phyloP scores from a whole-genome alignment of 2,329 filamentous ascomycete species.

The Colletotrichum salicis region DNA sequence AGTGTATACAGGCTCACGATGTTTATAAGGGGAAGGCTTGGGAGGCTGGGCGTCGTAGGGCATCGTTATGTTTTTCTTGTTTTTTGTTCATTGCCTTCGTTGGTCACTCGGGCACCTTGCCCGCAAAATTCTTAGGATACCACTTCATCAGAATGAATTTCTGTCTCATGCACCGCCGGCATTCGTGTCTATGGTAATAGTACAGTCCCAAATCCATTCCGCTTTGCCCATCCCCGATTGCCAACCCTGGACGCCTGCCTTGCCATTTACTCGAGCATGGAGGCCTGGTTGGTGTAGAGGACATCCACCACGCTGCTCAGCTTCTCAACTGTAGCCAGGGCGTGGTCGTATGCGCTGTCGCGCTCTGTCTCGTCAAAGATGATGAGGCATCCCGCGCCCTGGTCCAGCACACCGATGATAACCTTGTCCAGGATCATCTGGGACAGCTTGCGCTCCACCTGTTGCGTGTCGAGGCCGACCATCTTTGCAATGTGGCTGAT shows the following conservation, averaged over 20 bases:
- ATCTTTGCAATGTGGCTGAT: constrained; percentile 97
- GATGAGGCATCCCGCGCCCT: constrained; percentile 96
- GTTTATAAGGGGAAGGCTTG: constrained; percentile 18
- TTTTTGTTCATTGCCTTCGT: not conserved
- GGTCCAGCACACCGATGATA: constrained; percentile 96
- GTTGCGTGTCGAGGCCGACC: constrained; percentile 93
- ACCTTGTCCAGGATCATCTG: constrained; percentile 99
- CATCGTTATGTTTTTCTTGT: not conserved
- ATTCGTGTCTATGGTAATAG: constrained; percentile 40
- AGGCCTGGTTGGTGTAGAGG: constrained; percentile 97
- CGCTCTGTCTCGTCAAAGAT: constrained; percentile 95
- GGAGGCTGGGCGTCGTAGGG: constrained; percentile 10
- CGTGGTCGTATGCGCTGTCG: constrained; percentile 93
- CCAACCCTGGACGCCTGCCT: constrained; percentile 26
- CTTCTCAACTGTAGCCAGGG: constrained; percentile 95
- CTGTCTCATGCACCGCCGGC: constrained; percentile 34
- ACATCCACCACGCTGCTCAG: constrained; percentile 97
- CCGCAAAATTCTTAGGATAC: constrained; percentile 32
- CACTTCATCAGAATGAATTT: constrained; percentile 36
- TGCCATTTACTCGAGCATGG: constrained; percentile 80
- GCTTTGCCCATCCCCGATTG: constrained; percentile 11
- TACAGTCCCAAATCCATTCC: constrained; percentile 37
- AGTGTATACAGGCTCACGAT: not conserved
- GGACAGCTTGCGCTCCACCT: constrained; percentile 97
- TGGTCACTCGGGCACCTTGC: constrained; percentile 15